Conservation (phyloP, 2,329 filamentous ascomycete species). For the Akanthomyces muscarius region DNA sequence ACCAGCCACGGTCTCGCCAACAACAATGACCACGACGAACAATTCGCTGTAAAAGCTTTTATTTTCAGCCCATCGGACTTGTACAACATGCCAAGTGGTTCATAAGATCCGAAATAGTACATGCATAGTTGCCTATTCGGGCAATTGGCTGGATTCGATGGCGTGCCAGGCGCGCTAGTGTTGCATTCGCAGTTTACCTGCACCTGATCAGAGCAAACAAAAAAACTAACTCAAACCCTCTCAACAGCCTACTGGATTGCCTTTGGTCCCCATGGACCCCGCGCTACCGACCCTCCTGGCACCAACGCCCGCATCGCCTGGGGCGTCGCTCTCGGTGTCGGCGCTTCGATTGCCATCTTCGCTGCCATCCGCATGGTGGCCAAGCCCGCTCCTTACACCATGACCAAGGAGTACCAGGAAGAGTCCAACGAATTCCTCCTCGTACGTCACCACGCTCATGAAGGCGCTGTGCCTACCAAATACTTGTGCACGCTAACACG, state of each 20-base stretch:
- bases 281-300: conserved; percentile 75
- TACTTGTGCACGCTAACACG: conserved; percentile 19
- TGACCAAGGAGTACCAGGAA: conserved; percentile 98
- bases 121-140: conserved; percentile 13
- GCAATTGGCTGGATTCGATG: neutral
- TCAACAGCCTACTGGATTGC: conserved; percentile 94
- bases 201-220: conserved; percentile 17
- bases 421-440: conserved; percentile 89
- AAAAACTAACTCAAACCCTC: conserved; percentile 37
- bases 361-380: conserved; percentile 66
- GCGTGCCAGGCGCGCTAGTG: conserved; percentile 2
- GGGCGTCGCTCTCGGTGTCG: conserved; percentile 67
- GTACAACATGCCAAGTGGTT: conserved; percentile 7
- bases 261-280: conserved; percentile 93
- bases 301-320: conserved; percentile 76
- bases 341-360: conserved; percentile 68
- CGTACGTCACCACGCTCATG: conserved; percentile 52
- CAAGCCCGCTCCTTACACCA: conserved; percentile 70
- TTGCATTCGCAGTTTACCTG: conserved; percentile 13
- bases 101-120: conserved; percentile 1
- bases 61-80: neutral
- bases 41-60: neutral
- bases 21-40: conserved; percentile 17
- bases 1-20: conserved; percentile 19
- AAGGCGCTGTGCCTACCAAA: neutral